Evolutionary conservation across 345 rosid genomes (phyloP), one percentile per base, ranked within the genome.

Genomic region (Bretschneidera sinensis): DNA sequence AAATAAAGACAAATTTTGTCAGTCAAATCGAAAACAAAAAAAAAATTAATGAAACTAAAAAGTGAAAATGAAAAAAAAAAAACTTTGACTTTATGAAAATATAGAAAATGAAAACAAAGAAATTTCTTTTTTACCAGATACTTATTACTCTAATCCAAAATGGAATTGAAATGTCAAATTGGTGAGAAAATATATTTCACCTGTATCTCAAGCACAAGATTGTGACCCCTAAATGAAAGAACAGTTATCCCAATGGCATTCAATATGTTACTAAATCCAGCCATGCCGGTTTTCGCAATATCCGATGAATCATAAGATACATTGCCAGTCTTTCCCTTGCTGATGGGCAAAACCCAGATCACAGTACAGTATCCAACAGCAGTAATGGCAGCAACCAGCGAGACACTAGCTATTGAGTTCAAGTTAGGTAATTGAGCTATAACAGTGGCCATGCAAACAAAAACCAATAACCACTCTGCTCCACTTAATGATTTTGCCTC

Each of bases 151-250:
- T n/a, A n/a, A n/a, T n/a, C n/a, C n/a, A n/a, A n/a, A n/a, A n/a
- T n/a, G n/a, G n/a, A n/a, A n/a, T n/a, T n/a, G n/a, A n/a, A n/a
- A n/a, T n/a, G 21, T 9, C 6, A 6, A 3, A n/a, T 17, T 25
- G 21, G 10, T 24, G 9, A 22, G 48, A n/a, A n/a, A n/a, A n/a
- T n/a, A n/a, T n/a, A n/a, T n/a, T n/a, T 53, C 51, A 86, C 89
- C 95, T 88, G 96, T 25, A 85, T 88, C 69, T 88, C 91, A 14
- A 88, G 87, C 7, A 81, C 24, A 59, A 85, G 83, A 68, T 88
- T 85, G 73, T 85, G 89, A 50, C 91, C 96, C 39, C 91, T 78
- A 47, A 76, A 88, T 0, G 88, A 82, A 57, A 88, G 75, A 60
- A 84, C 81, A 60, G 85, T 64, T 68, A 83, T 74, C 35, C 91